Conservation (phyloP, 73 alveolate species). For the Paramecium primaurelia region DNA sequence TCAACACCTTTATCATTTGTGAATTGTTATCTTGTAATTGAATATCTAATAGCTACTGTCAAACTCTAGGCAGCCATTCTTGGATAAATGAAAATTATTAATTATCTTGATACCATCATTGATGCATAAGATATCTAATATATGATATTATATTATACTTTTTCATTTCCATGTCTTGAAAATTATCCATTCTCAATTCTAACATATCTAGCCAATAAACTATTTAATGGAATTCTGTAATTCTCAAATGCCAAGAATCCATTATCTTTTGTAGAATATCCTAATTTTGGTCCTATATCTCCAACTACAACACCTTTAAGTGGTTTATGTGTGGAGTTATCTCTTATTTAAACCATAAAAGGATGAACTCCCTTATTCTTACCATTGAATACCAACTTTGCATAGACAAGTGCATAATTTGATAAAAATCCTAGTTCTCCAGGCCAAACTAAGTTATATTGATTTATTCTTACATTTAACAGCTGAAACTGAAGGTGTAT, state of each 20-base stretch:
- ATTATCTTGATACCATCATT: conserved; percentile 25
- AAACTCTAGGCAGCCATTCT: conserved; percentile 51
- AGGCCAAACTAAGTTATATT: conserved; percentile 68
- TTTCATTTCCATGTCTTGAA: conserved; percentile 53
- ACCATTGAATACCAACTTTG: conserved; percentile 76
- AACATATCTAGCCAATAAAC: conserved; percentile 72
- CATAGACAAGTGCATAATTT: conserved; percentile 79
- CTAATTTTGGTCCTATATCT: conserved; percentile 92
- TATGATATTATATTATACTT: background rate
- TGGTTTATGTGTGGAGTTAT: conserved; percentile 68
- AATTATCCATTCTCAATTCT: conserved; percentile 77
- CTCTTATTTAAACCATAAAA: conserved; percentile 84
- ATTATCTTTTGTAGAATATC: conserved; percentile 79
- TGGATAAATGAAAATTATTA: conserved; percentile 30
- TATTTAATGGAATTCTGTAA: conserved; percentile 75
- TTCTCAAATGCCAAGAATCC: conserved; percentile 76
- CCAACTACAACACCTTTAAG: conserved; percentile 86
- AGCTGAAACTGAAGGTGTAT: conserved; percentile 75
- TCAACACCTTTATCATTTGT: conserved; percentile 68
- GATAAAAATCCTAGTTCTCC: conserved; percentile 81
- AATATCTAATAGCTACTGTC: conserved; percentile 78
- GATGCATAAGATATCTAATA: conserved; percentile 56
- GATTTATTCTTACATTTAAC: conserved; percentile 57
- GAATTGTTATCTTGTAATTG: conserved; percentile 77
- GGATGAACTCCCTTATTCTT: conserved; percentile 82